Percentiles rank a stretch among this genome's conserved stretches.
Conservation (phyloP, 306 rosid genomes). For the Geum urbanum region DNA sequence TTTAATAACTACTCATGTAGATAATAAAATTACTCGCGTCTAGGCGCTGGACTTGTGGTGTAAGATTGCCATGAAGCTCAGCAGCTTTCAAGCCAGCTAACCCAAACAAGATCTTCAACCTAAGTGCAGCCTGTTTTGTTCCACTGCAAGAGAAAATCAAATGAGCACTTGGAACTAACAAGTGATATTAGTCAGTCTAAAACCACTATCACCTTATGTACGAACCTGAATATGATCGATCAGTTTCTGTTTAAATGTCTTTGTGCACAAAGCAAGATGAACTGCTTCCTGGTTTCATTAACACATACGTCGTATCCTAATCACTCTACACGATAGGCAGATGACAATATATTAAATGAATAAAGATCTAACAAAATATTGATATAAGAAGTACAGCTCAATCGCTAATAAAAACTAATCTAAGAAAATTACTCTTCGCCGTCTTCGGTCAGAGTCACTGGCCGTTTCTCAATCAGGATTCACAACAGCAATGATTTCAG, state of each 20-base stretch:
- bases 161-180: neutral
- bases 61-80: constrained; percentile 93
- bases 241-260: constrained; percentile 72
- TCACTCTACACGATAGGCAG: constrained; percentile 52
- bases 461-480: constrained; percentile 84
- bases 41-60: constrained; percentile 97
- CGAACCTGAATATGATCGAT: constrained; percentile 86
- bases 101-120: constrained; percentile 89
- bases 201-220: constrained; percentile 13
- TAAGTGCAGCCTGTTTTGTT: constrained; percentile 91
- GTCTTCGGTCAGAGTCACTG: constrained; percentile 80
- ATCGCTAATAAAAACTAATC: neutral
- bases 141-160: constrained; percentile 54
- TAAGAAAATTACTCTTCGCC: constrained; percentile 47
- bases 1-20: constrained; percentile 3
- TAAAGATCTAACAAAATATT: neutral
- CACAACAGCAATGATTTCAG: no score
- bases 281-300: constrained; percentile 92
- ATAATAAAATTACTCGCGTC: constrained; percentile 47
- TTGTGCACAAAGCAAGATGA: constrained; percentile 80
- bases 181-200: neutral
- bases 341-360: neutral
- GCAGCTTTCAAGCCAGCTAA: constrained; percentile 89
- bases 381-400: constrained; percentile 22
- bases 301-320: constrained; percentile 84